Conservation (phyloP, 345 rosid genomes). For the Hibiscus mutabilis region DNA sequence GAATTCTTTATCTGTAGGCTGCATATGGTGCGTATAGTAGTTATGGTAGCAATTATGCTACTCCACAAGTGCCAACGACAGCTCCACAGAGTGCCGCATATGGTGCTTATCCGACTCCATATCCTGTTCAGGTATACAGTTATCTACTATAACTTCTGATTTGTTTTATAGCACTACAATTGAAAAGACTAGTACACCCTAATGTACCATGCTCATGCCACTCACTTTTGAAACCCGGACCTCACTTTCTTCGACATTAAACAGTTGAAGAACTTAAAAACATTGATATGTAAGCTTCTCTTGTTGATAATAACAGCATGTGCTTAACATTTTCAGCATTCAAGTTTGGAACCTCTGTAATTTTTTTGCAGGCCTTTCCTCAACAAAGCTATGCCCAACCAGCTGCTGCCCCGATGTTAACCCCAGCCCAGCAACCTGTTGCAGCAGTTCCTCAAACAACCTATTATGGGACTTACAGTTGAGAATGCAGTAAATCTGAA, state of each 20-base stretch:
- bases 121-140: constrained; percentile 65
- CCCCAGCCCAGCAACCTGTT: constrained; percentile 49
- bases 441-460: constrained; percentile 47
- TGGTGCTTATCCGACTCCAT: constrained; percentile 72
- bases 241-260: too few species aligned
- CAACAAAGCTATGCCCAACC: constrained; percentile 66
- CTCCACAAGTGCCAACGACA: constrained; percentile 63
- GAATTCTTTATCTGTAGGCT: constrained; percentile 36
- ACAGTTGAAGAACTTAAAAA: background rate
- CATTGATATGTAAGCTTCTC: background rate
- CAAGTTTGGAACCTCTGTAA: background rate
- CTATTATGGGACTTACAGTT: constrained; percentile 56
- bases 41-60: constrained; percentile 56
- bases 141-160: too few species aligned
- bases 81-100: constrained; percentile 62
- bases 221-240: too few species aligned
- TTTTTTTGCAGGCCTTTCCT: constrained; percentile 30
- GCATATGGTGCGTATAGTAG: constrained; percentile 66
- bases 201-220: too few species aligned
- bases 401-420: constrained; percentile 32
- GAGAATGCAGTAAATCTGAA: constrained; percentile 7
- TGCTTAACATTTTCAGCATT: background rate
- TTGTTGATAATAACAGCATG: background rate
- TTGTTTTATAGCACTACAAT: too few species aligned
- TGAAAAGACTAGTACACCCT: too few species aligned